Conservation (phyloP, 331 rosid genomes). For the Malus hybrid region DNA sequence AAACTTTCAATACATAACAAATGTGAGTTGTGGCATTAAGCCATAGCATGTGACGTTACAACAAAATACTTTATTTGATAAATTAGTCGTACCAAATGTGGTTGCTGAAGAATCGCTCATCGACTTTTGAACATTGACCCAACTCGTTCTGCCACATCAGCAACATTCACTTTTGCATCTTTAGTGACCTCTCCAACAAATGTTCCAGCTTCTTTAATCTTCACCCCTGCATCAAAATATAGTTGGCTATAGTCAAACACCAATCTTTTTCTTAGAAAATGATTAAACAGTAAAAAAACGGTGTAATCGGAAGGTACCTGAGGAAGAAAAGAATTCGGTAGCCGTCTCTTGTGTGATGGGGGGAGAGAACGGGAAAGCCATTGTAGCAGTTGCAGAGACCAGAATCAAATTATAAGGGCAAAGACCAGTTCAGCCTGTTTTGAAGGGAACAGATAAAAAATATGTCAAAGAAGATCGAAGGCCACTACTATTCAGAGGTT, state of each 20-base stretch:
- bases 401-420: conserved; percentile 20
- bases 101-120: conserved; percentile 82
- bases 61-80: no score
- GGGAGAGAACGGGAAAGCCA: conserved; percentile 46
- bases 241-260: background rate
- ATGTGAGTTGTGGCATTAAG: no score
- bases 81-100: conserved; percentile 4
- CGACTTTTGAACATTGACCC: conserved; percentile 73
- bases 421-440: conserved; percentile 30
- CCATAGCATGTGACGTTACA: no score
- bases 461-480: background rate
- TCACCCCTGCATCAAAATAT: conserved; percentile 49
- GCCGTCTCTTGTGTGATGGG: conserved; percentile 81
- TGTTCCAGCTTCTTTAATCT: conserved; percentile 82
- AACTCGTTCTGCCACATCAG: conserved; percentile 72
- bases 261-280: background rate
- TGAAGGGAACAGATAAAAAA: background rate
- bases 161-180: conserved; percentile 77
- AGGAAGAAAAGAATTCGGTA: conserved; percentile 75
- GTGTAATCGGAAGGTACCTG: conserved; percentile 40
- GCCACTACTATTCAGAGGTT: background rate
- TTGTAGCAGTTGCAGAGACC: conserved; percentile 35
- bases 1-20: no score
- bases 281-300: background rate
- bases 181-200: conserved; percentile 86